phyloP scores from a whole-genome alignment of 179 eudicot genomes.

The Drosera spatulata region DNA sequence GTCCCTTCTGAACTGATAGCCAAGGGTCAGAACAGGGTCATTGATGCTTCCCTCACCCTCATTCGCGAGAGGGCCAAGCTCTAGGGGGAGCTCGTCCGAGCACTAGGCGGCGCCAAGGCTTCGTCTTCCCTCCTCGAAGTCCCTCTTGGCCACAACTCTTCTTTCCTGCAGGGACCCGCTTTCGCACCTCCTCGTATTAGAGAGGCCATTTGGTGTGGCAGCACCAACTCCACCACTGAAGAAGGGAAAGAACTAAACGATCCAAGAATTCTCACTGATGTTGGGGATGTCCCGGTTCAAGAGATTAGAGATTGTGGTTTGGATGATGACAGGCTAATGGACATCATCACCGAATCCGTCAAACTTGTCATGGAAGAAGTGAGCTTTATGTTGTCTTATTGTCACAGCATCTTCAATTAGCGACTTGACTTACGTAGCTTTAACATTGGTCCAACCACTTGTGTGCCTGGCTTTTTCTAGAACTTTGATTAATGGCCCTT shows the following conservation, averaged over 20 bases:
- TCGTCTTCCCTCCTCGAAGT: slow-evolving; percentile 85
- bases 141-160: slow-evolving; percentile 93
- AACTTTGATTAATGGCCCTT: too few relatives aligned
- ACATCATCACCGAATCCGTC: slow-evolving; percentile 71
- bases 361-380: slow-evolving; percentile 96
- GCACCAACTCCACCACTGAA: slow-evolving; percentile 90
- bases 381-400: slow-evolving; percentile 9
- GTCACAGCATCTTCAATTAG: too few relatives aligned
- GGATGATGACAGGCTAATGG: slow-evolving; percentile 89
- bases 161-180: slow-evolving; percentile 97
- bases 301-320: slow-evolving; percentile 45
- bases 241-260: slow-evolving; percentile 83
- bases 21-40: slow-evolving; percentile 81
- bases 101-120: slow-evolving; percentile 87
- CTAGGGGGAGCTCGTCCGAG: slow-evolving; percentile 95
- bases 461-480: too few relatives aligned
- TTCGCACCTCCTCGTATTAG: slow-evolving; percentile 97
- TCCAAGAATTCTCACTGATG: slow-evolving; percentile 86
- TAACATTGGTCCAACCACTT: too few relatives aligned
- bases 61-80: slow-evolving; percentile 97
- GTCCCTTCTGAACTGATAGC: slow-evolving; percentile 61
- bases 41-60: slow-evolving; percentile 94
- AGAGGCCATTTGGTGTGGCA: slow-evolving; percentile 97
- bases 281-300: slow-evolving; percentile 95
- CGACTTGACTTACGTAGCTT: too few relatives aligned